Percentiles rank a stretch among this genome's conserved stretches.
These are phyloP conservation scores for Tolypocladium pustulatum DNA, from an alignment of 2,329 filamentous ascomycete genomes.

Conservation along the genomic window DNA sequence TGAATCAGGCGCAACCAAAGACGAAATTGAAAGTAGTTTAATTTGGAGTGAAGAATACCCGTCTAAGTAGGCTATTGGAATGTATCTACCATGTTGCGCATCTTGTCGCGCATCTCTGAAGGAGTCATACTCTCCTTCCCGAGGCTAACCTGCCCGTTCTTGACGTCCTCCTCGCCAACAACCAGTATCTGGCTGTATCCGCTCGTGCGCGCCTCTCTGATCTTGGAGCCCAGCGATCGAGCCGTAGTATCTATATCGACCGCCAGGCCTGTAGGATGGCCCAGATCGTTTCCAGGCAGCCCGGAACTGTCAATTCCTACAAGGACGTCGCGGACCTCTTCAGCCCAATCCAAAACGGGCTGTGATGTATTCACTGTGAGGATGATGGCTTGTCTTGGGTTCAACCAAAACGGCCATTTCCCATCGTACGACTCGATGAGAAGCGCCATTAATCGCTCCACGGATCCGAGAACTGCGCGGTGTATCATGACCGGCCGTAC, in stretches of 20 bases:
- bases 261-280: conserved; percentile 48
- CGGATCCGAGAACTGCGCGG: conserved; percentile 71
- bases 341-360: conserved; percentile 39
- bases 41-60: neutral
- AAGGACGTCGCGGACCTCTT: conserved; percentile 36
- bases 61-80: conserved; percentile 29
- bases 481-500: conserved; percentile 72
- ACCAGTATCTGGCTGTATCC: conserved; percentile 67
- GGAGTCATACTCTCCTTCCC: conserved; percentile 32
- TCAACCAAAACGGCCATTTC: conserved; percentile 81
- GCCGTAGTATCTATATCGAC: conserved; percentile 61
- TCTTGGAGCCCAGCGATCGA: conserved; percentile 56
- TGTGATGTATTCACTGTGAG: conserved; percentile 58
- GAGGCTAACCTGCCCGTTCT: conserved; percentile 41
- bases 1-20: neutral
- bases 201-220: conserved; percentile 58
- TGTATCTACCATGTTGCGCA: conserved; percentile 33
- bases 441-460: conserved; percentile 77
- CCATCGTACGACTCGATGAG: conserved; percentile 76
- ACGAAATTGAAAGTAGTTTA: neutral
- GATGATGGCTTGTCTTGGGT: conserved; percentile 66
- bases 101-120: conserved; percentile 30
- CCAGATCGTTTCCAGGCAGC: conserved; percentile 26
- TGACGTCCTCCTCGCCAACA: conserved; percentile 56
- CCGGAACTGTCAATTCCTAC: conserved; percentile 28